phyloP scores from a whole-genome alignment of 768 basidiomycete genomes.

The Rhodotorula babjevae region DNA sequence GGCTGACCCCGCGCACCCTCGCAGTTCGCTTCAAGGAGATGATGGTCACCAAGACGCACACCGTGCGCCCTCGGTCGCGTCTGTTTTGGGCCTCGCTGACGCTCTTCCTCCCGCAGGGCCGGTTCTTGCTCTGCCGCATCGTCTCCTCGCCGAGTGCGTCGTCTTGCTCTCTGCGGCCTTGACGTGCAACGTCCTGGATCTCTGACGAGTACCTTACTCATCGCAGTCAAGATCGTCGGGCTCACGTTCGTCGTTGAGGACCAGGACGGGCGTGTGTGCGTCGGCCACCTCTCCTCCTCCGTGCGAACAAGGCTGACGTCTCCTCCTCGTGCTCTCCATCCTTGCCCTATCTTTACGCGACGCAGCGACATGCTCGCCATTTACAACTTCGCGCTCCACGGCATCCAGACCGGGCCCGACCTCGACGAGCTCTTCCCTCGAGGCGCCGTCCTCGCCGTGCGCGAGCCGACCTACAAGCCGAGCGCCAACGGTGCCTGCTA shows the following conservation, averaged over 20 bases:
- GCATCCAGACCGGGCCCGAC: neutral
- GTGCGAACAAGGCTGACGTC: too few species aligned
- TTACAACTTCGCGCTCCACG: neutral
- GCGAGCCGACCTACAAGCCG: slow-evolving; percentile 45
- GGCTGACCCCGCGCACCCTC: neutral
- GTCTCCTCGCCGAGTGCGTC: neutral
- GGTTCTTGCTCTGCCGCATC: neutral
- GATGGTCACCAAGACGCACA: neutral
- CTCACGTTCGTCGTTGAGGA: slow-evolving; percentile 3
- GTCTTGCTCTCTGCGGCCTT: too few species aligned
- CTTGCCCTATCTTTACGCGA: neutral
- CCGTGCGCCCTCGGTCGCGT: neutral
- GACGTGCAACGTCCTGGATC: too few species aligned
- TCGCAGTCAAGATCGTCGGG: neutral
- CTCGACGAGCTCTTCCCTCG: slow-evolving; percentile 45
- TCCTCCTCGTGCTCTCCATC: too few species aligned
- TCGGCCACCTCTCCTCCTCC: too few species aligned
- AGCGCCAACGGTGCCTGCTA: slow-evolving; percentile 17
- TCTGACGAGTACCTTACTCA: too few species aligned
- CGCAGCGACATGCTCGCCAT: neutral
- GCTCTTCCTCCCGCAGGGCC: neutral
- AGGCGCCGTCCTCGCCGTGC: slow-evolving; percentile 45
- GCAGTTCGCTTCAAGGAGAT: slow-evolving; percentile 11
- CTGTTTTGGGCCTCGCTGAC: neutral
- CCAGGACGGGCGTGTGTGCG: neutral